A percentile compares a stretch with the other conserved stretches of the same genome.
These are phyloP conservation scores for Artemisia annua DNA, from an alignment of 129 eudicot species.

Conservation along the genomic window DNA sequence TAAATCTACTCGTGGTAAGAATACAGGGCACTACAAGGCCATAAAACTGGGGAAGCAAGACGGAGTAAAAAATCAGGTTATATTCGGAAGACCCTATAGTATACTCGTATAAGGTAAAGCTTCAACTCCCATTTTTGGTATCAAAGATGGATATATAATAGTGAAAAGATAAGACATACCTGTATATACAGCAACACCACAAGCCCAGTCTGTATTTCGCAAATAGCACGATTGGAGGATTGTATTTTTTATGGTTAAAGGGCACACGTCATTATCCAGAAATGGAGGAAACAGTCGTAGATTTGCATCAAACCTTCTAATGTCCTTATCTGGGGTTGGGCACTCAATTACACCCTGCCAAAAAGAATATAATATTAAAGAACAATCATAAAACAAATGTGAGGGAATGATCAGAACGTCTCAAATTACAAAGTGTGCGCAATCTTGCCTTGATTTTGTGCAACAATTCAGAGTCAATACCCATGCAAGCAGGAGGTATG, in stretches of 20 bases:
- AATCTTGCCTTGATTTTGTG: conserved; percentile 93
- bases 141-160: background rate
- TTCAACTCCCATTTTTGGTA: conserved; percentile 7
- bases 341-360: conserved; percentile 95
- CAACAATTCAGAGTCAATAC: conserved; percentile 83
- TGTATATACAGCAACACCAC: conserved; percentile 97
- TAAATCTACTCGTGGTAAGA: background rate
- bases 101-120: background rate
- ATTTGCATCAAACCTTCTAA: conserved; percentile 95
- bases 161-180: conserved; percentile 48
- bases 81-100: background rate
- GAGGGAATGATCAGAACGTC: conserved; percentile 15
- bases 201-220: conserved; percentile 98
- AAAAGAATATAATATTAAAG: conserved; percentile 14
- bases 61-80: background rate
- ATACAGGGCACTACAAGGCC: background rate
- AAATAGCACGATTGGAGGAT: conserved; percentile 95
- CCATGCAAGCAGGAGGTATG: conserved; percentile 95
- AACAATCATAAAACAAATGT: background rate
- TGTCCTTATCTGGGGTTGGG: conserved; percentile 91
- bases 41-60: background rate
- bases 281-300: conserved; percentile 95
- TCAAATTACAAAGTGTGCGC: conserved; percentile 16
- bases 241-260: conserved; percentile 92
- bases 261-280: conserved; percentile 89